phyloP scores from a whole-genome alignment of 495 filamentous ascomycete genomes.

The Podospora comata region DNA sequence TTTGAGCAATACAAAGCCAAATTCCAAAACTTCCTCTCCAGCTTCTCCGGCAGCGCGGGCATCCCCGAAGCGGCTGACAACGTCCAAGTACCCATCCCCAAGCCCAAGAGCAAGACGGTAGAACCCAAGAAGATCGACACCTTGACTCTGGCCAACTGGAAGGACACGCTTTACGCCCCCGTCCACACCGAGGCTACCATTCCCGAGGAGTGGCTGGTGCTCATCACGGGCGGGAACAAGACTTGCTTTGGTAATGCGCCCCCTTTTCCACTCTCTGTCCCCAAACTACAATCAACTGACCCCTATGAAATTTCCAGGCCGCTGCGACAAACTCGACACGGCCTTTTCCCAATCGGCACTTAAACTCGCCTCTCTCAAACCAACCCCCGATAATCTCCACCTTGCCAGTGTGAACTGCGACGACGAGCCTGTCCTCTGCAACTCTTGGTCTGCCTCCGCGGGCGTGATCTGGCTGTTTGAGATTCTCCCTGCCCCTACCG shows the following conservation, averaged over 20 bases:
- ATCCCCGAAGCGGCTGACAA: slow-evolving; percentile 53
- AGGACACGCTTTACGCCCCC: slow-evolving; percentile 60
- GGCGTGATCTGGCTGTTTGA: slow-evolving; percentile 72
- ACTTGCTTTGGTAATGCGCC: slow-evolving; percentile 67
- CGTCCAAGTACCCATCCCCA: slow-evolving; percentile 48
- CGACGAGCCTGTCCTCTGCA: slow-evolving; percentile 72
- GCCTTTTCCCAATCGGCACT: slow-evolving; percentile 61
- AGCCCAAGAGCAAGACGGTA: slow-evolving; percentile 44
- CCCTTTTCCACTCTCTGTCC: background rate
- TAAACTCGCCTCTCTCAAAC: slow-evolving; percentile 57
- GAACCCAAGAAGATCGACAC: slow-evolving; percentile 50
- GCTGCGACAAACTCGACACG: slow-evolving; percentile 44
- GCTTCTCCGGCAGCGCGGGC: slow-evolving; percentile 44
- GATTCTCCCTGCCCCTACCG: slow-evolving; percentile 50
- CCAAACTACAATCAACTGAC: background rate
- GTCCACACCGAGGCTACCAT: slow-evolving; percentile 51
- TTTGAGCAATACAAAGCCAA: slow-evolving; percentile 62
- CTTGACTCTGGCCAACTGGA: slow-evolving; percentile 72
- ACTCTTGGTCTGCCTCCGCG: slow-evolving; percentile 69
- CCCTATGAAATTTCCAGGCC: slow-evolving; percentile 30
- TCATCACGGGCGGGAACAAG: slow-evolving; percentile 80
- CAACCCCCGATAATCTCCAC: slow-evolving; percentile 58
- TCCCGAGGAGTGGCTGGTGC: slow-evolving; percentile 76
- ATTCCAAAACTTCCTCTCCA: slow-evolving; percentile 57
- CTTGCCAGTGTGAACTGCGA: slow-evolving; percentile 79